Conservation (phyloP, 2,329 filamentous ascomycete genomes). For the Aspergillus calidoustus region DNA sequence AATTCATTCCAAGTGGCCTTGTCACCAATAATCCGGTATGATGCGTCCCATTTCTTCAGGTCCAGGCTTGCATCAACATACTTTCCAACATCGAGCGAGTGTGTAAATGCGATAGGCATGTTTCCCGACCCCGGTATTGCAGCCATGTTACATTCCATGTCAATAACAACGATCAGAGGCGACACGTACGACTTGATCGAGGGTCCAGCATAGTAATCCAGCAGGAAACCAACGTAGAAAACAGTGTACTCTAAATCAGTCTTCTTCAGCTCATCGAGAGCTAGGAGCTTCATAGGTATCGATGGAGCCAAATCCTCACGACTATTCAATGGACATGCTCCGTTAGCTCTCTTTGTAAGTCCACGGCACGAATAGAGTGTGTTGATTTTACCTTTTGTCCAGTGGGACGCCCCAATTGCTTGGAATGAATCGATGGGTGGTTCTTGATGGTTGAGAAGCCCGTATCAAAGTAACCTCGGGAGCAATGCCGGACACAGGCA, state of each 20-base stretch:
- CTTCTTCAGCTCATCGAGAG: too few species aligned
- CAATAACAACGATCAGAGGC: not conserved
- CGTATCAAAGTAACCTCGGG: not conserved
- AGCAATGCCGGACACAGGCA: too few species aligned
- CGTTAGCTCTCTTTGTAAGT: too few species aligned
- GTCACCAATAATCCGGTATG: not conserved
- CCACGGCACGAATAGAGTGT: too few species aligned
- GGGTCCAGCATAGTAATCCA: not conserved
- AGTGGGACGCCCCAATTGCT: not conserved
- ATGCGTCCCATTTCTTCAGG: not conserved
- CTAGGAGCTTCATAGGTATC: too few species aligned
- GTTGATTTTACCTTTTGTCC: too few species aligned
- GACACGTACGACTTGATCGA: not conserved
- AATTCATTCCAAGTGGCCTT: not conserved
- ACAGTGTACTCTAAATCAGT: too few species aligned
- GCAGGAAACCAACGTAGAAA: not conserved
- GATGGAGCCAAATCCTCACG: too few species aligned
- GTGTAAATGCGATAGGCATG: not conserved
- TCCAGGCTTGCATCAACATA: not conserved
- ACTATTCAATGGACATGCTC: too few species aligned
- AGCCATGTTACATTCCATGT: not conserved
- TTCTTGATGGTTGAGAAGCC: not conserved
- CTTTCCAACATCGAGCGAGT: not conserved
- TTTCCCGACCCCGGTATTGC: not conserved
- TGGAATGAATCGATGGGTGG: not conserved